Base-by-base conservation (phyloP, 257 asterid genomes). In the Fraxinus cuspidata region DNA sequence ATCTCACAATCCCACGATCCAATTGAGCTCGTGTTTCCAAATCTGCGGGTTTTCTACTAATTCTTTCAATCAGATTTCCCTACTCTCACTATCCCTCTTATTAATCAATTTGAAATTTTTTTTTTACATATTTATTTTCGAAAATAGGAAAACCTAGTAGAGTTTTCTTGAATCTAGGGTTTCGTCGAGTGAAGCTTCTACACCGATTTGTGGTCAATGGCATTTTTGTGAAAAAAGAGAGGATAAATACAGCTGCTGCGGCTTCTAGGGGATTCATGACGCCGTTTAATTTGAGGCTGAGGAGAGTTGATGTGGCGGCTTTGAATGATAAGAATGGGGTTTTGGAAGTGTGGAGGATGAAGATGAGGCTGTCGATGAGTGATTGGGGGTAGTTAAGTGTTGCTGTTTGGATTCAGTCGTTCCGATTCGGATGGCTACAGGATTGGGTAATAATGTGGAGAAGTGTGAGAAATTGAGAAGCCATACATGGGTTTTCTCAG, bases 261-360 rank as follows among this genome's bases (percentile, higher is more conserved):
- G 86, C 84, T 72, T 88, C 94, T 11, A 82, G 90, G 77, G 90
- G 93, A 4, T 85, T 90, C 47, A 77, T 88, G 64, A 78, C 96
- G 64, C 87, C 88, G 70, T 72, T 81, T 21, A 76, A 82, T 73
- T 85, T 82, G 71, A 72, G 77, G 78, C 32, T 77, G 80, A 79
- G 70, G 73, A 81, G 81, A 73, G 68, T 78, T n/a, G 88, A 88
- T 34, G 75, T 72, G 69, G 89, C 81, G 25, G 32, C 81, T 8
- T 67, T 40, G 67, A 70, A 58, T 38, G 81, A 80, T 1, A 79
- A 79, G 70, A 78, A 76, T 72, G 88, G 71, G 25, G 42, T 81
- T 23, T 71, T 86, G 65, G 89, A 86, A n/a, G 79, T 86, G 58
- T 81, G 83, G 76, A 78, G 83, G 77, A 94, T 79, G 88, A 92